A percentile compares a stretch with the other conserved stretches of the same genome.
These are phyloP conservation scores for Sphagnum magellanicum DNA, from an alignment of 228 moss, liverwort and hornwort genomes.

Conservation along the genomic window DNA sequence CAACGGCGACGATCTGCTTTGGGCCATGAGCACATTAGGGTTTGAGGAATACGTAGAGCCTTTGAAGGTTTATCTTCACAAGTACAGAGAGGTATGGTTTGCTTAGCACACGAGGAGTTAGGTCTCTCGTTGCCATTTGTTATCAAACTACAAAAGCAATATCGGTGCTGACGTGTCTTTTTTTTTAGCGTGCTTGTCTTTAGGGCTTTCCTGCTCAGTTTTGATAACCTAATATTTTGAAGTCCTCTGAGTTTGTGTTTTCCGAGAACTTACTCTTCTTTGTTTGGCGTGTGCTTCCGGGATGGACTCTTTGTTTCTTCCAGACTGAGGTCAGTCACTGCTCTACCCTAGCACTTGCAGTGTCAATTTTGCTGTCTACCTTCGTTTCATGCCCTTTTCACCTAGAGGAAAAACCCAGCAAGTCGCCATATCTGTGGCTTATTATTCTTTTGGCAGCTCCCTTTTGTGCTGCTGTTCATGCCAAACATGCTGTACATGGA, in stretches of 20 bases:
- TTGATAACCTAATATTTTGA: not conserved
- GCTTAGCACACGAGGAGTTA: not conserved
- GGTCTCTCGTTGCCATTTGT: not conserved
- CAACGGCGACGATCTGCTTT: constrained; percentile 84
- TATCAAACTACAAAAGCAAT: not conserved
- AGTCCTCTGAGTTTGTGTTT: not conserved
- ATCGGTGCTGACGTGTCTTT: not conserved
- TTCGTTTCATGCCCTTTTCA: too few relatives aligned
- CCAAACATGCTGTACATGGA: too few relatives aligned
- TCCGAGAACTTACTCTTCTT: not conserved
- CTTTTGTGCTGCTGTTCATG: too few relatives aligned
- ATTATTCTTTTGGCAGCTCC: not conserved
- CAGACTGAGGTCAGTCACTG: too few relatives aligned
- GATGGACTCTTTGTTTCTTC: not conserved
- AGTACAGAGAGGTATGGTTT: constrained; percentile 62
- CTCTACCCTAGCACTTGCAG: too few relatives aligned
- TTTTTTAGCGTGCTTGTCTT: not conserved
- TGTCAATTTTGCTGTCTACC: too few relatives aligned
- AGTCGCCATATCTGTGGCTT: not conserved
- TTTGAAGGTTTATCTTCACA: constrained; percentile 81
- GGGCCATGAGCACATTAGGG: constrained; percentile 98
- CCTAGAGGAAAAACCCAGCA: too few relatives aligned
- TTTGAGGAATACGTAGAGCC: constrained; percentile 97
- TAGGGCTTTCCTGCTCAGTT: too few relatives aligned
- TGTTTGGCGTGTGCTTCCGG: not conserved